Conservation (phyloP, 306 rosid genomes). For the Cucumis cinereus region DNA sequence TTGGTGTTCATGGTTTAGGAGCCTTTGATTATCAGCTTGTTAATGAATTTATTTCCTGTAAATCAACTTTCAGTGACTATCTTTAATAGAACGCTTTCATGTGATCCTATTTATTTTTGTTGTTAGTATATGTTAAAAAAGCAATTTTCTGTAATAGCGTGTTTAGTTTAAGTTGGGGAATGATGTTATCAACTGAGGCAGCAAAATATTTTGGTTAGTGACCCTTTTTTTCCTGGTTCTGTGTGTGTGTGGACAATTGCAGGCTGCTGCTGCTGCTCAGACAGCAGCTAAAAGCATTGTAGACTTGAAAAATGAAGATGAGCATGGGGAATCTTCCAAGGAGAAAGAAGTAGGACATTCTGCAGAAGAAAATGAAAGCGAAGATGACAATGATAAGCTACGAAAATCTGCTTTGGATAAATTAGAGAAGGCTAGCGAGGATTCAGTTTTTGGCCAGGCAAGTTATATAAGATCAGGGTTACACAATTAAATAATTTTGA, state of each 20-base stretch:
- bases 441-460: conserved; percentile 83
- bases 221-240: neutral
- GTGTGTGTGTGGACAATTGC: conserved; percentile 9
- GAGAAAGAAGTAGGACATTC: conserved; percentile 41
- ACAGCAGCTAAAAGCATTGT: conserved; percentile 75
- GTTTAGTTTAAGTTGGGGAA: neutral
- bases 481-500: neutral
- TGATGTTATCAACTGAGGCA: neutral
- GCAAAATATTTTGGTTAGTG: neutral
- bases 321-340: conserved; percentile 42
- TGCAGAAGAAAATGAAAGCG: conserved; percentile 32
- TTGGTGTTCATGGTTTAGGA: neutral
- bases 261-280: conserved; percentile 88
- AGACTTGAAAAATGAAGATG: conserved; percentile 38
- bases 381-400: conserved; percentile 30
- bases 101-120: neutral
- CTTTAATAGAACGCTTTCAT: neutral
- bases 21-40: neutral
- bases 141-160: neutral
- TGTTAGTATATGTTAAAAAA: neutral
- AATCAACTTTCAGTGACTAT: neutral
- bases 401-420: conserved; percentile 64
- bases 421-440: conserved; percentile 90
- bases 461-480: conserved; percentile 12
- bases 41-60: neutral